Evolutionary conservation across 2,329 filamentous ascomycete genomes (phyloP).

Genomic region (Aspergillus piperis): DNA sequence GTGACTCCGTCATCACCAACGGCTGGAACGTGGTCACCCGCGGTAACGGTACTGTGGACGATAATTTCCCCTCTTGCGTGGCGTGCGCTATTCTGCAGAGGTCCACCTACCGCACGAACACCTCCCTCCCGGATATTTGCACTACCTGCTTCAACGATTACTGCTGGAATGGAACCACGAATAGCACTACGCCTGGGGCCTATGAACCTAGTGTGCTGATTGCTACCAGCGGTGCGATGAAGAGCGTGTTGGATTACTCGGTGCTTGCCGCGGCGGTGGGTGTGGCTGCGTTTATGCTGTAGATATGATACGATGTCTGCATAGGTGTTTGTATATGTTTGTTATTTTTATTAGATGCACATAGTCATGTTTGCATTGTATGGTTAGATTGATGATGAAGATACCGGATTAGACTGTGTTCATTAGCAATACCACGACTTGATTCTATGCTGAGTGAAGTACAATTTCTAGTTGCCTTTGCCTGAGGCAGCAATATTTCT

Average conservation of each 20-base stretch:
- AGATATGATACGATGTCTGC: no score
- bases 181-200: conserved; percentile 28
- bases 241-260: conserved; percentile 3
- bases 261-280: conserved; percentile 1
- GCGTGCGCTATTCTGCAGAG: conserved; percentile 83
- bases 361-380: no score
- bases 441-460: no score
- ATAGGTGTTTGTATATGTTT: no score
- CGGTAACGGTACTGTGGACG: conserved; percentile 74
- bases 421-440: no score
- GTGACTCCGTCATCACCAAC: conserved; percentile 81
- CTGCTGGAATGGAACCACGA: conserved; percentile 86
- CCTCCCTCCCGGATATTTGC: conserved; percentile 70
- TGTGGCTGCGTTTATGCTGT: no score
- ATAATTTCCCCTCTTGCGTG: conserved; percentile 78
- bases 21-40: conserved; percentile 81
- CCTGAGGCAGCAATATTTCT: no score
- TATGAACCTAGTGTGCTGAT: conserved; percentile 17
- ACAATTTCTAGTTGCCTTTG: no score
- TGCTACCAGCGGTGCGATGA: conserved; percentile 2
- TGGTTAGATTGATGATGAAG: no score
- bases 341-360: no score
- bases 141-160: conserved; percentile 74
- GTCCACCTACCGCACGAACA: conserved; percentile 70
- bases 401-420: no score